Base-by-base conservation (phyloP, 2,329 filamentous ascomycete species). In the Alternaria sp. region DNA sequence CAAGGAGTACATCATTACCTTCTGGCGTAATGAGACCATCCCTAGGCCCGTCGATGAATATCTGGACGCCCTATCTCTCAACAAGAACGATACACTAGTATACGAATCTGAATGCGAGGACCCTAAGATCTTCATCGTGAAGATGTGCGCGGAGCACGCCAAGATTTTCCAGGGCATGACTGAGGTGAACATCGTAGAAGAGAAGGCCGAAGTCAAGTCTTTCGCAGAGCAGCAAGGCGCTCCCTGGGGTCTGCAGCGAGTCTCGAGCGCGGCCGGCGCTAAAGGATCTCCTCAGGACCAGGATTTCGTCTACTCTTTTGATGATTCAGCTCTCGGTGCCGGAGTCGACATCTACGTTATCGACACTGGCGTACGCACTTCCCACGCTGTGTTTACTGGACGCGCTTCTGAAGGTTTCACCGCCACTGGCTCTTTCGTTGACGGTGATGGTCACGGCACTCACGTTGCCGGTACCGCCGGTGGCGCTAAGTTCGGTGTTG, bases 271-370 rank as follows among this genome's bases (percentile, higher is more conserved):
- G 6, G 69, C 70, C 23, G 75, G 83, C 57, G 72, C 73, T n/a
- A 68, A 67, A 13, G 77, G 76, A 40, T 66, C 66, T 6, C 67
- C 74, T 6, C 60, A 68, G 11, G 58, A 50, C 43, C 69, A 76
- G 49, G 74, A 80, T 62, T 84, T 81, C 68, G 81, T 78, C 25
- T 85, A 85, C 72, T 64, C 74, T 2, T 83, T 77, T 61, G 65
- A 78, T 21, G 75, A 81, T 36, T 63, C 75, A 50, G 62, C 55
- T 2, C 77, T 81, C 10, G 82, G 82, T 56, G 64, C 69, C 19
- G 81, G 81, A 55, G 81, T 82, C n/a, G 83, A 85, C 59, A 81
- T 85, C 59, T 85, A 85, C 71, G 74, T 85, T 58, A 70, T 85
- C n/a, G 83, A 85, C 67, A 84, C 82, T 5, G 83, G 83, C 62